A percentile compares a stretch with the other conserved stretches of the same genome.
Conservation (phyloP, 192 early-diverging fungal genomes). For the Backusella australiensis region DNA sequence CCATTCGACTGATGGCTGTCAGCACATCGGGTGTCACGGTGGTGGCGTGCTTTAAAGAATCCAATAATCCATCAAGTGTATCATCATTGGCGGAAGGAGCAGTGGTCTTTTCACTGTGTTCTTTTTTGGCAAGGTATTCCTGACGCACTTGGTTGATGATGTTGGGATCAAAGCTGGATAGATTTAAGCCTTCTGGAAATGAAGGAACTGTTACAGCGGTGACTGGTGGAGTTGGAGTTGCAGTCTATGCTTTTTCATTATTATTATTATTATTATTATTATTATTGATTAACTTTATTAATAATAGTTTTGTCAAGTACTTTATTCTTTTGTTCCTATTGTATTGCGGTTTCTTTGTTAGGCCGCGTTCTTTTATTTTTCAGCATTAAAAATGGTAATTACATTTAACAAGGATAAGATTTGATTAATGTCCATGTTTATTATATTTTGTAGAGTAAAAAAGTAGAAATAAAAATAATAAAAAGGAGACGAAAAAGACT, state of each 20-base stretch:
- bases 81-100: background rate
- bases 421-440: slow-evolving; percentile 16
- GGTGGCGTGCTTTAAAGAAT: slow-evolving; percentile 7
- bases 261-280: too few relatives aligned
- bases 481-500: background rate
- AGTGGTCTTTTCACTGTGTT: background rate
- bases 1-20: slow-evolving; percentile 1
- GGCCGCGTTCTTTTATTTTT: background rate
- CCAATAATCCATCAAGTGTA: background rate
- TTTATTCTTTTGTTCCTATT: background rate
- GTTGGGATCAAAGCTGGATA: slow-evolving; percentile 18
- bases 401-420: slow-evolving; percentile 18
- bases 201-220: background rate
- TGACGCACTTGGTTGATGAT: slow-evolving; percentile 20
- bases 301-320: background rate
- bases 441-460: background rate
- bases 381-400: background rate
- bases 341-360: background rate
- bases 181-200: slow-evolving; percentile 12
- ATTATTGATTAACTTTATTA: background rate
- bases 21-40: slow-evolving; percentile 25
- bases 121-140: slow-evolving; percentile 21
- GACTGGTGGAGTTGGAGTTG: background rate
- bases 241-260: background rate
- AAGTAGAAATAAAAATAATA: background rate